These are phyloP conservation scores for Aureobasidium uvarum DNA, from an alignment of 2,329 filamentous ascomycete genomes.

Conservation along the genomic window DNA sequence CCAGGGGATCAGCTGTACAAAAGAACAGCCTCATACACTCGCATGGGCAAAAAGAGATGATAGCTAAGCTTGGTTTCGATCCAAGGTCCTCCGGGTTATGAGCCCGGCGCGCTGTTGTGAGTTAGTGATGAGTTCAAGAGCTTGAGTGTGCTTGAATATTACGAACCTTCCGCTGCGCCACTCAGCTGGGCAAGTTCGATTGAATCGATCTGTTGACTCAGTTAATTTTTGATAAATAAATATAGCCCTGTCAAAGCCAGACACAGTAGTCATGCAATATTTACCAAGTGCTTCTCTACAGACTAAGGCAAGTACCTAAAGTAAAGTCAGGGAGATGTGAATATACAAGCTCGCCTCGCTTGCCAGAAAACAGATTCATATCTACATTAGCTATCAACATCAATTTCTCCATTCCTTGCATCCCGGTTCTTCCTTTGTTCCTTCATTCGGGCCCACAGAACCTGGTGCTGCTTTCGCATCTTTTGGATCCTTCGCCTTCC, in stretches of 20 bases:
- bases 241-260: too few species aligned
- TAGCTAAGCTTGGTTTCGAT: constrained; percentile 33
- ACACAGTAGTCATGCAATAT: neutral
- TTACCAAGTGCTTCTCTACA: neutral
- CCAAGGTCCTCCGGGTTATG: constrained; percentile 33
- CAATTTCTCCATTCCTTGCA: constrained; percentile 8
- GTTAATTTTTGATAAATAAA: too few species aligned
- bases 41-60: constrained; percentile 1
- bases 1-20: neutral
- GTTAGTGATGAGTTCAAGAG: neutral
- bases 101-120: constrained; percentile 31
- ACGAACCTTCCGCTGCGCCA: constrained; percentile 30
- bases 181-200: constrained; percentile 16
- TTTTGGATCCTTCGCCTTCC: neutral
- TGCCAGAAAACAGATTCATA: neutral
- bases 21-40: neutral
- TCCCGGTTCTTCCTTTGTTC: neutral
- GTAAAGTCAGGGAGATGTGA: neutral
- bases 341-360: neutral
- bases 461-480: neutral
- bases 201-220: too few species aligned
- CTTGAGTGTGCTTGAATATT: neutral
- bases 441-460: neutral
- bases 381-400: neutral
- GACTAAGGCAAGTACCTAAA: neutral